Percentiles rank a stretch among this genome's conserved stretches.
Evolutionary conservation across 352 stramenopile genomes (phyloP).

Genomic region (Phytophthora pinifolia): DNA sequence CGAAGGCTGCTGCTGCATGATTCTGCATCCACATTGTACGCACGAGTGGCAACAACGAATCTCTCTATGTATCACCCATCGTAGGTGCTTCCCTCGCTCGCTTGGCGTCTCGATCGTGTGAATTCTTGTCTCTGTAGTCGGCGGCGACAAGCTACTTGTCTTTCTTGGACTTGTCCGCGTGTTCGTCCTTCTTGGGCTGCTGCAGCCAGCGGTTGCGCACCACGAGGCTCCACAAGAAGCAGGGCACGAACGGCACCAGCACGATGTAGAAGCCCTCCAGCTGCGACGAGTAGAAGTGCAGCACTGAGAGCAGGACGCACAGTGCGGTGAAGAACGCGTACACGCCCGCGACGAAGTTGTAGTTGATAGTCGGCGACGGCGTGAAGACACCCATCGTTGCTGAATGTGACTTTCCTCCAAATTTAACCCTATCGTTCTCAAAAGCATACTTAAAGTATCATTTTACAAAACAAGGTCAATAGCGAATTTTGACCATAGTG

Average conservation of each 20-base stretch:
- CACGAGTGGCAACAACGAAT: slow-evolving; percentile 4
- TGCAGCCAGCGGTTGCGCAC: slow-evolving; percentile 76
- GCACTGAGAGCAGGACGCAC: slow-evolving; percentile 51
- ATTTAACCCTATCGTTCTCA: too few species aligned
- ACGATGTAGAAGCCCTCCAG: slow-evolving; percentile 88
- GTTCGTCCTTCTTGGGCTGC: slow-evolving; percentile 14
- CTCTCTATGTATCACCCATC: slow-evolving; percentile 14
- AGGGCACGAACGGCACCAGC: slow-evolving; percentile 77
- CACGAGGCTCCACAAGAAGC: slow-evolving; percentile 82
- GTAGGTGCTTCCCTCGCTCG: slow-evolving; percentile 2
- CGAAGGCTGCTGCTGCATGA: slow-evolving; percentile 20
- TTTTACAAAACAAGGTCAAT: too few species aligned
- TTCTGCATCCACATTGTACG: neutral
- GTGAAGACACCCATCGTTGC: slow-evolving; percentile 46
- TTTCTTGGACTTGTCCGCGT: slow-evolving; percentile 26
- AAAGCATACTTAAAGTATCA: too few species aligned
- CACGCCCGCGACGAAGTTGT: slow-evolving; percentile 85
- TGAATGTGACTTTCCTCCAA: too few species aligned
- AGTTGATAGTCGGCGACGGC: slow-evolving; percentile 84
- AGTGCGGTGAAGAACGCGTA: slow-evolving; percentile 73
- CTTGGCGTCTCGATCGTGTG: neutral
- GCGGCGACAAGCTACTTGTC: slow-evolving; percentile 23
- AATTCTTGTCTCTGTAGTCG: neutral
- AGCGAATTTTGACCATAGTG: too few species aligned
- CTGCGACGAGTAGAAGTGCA: slow-evolving; percentile 63